phyloP scores from a whole-genome alignment of 305 asterid species.

The Solanum hybrid region DNA sequence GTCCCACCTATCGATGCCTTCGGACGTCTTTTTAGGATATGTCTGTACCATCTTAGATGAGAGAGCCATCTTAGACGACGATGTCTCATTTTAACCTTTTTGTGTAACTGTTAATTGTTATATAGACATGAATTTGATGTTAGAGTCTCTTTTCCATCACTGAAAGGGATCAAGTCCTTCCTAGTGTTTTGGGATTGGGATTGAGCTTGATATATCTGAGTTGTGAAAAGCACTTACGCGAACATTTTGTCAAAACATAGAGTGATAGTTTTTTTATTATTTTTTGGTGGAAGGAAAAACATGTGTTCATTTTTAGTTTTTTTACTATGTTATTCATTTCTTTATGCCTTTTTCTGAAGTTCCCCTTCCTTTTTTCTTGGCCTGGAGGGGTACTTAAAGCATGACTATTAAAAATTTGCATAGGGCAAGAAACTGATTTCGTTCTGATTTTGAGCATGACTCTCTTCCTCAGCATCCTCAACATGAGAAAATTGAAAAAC shows the following conservation, averaged over 20 bases:
- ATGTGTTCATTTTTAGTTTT: neutral
- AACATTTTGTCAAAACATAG: neutral
- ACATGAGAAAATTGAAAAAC: slow-evolving; percentile 58
- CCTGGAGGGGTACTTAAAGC: neutral
- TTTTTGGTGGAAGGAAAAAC: neutral
- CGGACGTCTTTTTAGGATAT: neutral
- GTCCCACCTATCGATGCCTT: neutral
- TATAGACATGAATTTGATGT: neutral
- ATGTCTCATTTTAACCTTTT: neutral
- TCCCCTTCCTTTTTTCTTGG: neutral
- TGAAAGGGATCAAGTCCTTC: neutral
- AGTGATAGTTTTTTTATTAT: neutral
- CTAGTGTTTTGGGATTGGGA: neutral
- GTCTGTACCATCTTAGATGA: neutral
- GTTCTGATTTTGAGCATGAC: neutral
- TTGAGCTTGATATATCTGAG: neutral
- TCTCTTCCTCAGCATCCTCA: slow-evolving; percentile 60
- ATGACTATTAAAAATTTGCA: neutral
- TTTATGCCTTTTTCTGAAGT: neutral
- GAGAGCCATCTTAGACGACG: neutral
- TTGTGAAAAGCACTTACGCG: neutral
- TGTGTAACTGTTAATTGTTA: neutral
- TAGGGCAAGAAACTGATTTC: neutral
- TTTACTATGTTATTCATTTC: neutral
- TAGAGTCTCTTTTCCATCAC: neutral